Conservation (phyloP, 2,329 filamentous ascomycete species). For the Paradendryphiella salina region DNA sequence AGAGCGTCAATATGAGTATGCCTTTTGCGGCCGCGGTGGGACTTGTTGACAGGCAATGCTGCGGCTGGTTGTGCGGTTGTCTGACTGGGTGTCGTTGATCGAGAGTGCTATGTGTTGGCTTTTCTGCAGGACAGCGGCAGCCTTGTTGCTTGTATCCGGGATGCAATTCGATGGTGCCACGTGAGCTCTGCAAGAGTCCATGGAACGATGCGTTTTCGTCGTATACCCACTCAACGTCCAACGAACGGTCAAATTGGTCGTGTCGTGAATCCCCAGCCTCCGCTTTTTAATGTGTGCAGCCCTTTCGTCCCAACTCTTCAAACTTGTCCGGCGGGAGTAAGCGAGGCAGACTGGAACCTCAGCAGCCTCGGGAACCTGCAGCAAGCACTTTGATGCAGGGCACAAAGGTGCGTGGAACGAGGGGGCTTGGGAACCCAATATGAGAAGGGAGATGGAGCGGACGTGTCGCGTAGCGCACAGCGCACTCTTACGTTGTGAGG, state of each 20-base stretch:
- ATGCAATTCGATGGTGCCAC: slow-evolving; percentile 9
- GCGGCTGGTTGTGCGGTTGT: slow-evolving; percentile 9
- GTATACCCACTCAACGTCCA: neutral
- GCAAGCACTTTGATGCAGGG: slow-evolving; percentile 21
- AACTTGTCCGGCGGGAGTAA: slow-evolving; percentile 13
- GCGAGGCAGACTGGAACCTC: slow-evolving; percentile 13
- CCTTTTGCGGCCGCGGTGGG: slow-evolving; percentile 19
- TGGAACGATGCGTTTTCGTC: slow-evolving; percentile 8
- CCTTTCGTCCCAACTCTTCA: slow-evolving; percentile 9
- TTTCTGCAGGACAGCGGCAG: slow-evolving; percentile 7
- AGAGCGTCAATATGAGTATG: slow-evolving; percentile 28
- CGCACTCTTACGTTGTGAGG: slow-evolving; percentile 30
- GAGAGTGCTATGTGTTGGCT: slow-evolving; percentile 10
- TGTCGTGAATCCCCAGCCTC: slow-evolving; percentile 6
- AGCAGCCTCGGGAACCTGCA: slow-evolving; percentile 18
- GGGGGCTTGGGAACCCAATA: slow-evolving; percentile 8
- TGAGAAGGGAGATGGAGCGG: slow-evolving; percentile 10
- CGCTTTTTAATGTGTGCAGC: slow-evolving; percentile 1
- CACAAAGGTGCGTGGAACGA: slow-evolving; percentile 7
- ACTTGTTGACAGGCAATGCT: slow-evolving; percentile 15
- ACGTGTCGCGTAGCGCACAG: slow-evolving; percentile 24
- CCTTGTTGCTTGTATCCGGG: slow-evolving; percentile 7
- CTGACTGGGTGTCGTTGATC: slow-evolving; percentile 10
- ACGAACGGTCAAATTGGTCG: neutral
- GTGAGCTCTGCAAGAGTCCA: slow-evolving; percentile 3